Evolutionary conservation across 768 basidiomycete genomes (phyloP), one percentile per base, ranked within the genome.

Genomic region (Tubosaeta sp.): DNA sequence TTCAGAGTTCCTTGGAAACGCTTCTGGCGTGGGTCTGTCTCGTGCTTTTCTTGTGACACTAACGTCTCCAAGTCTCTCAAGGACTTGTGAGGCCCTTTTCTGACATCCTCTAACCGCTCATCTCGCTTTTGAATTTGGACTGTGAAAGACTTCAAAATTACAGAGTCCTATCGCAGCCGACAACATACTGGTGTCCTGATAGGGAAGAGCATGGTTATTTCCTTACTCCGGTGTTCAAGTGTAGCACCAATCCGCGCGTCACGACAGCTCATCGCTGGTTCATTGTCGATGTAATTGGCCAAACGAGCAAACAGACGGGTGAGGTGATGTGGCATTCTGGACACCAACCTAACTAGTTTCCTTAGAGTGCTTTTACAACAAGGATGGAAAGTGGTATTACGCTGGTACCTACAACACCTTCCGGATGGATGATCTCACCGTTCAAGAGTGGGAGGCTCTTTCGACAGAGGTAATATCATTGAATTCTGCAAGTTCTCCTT

Each of bases 151-250:
- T 90, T 7, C 69, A 76, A 7, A 82, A 82, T 54, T 85, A 88
- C 62, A 80, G 82, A 40, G 75, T 87, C 36, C 72, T 91, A 34
- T 80, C 85, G 48, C 79, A 82, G 50, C 63, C 71, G 6, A 89
- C 84, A 16, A 88, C 88, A 3, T 74, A 75, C 31, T 91, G 88
- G 88, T 90, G 88, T 59, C 80, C 86, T 3, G 86, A 87, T 41
- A 81, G 83, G 45, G 88, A 91, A 71, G 88, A 90, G 56, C 87
- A 90, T 49, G 88, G 88, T 3, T 90, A 86, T 60, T 81, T 83
- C 63, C 79, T 90, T 47, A 75, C 81, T 1, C 87, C 88, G 0
- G 62, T 78, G 12, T 90, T 83, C 75, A 88, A 87, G 60, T 91
- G 88, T 62, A 84, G 63, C 67, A 90, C 88, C 22, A 90, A 88